These are phyloP conservation scores for Tothia fuscella DNA, from an alignment of 2,329 filamentous ascomycete genomes.

Conservation along the genomic window DNA sequence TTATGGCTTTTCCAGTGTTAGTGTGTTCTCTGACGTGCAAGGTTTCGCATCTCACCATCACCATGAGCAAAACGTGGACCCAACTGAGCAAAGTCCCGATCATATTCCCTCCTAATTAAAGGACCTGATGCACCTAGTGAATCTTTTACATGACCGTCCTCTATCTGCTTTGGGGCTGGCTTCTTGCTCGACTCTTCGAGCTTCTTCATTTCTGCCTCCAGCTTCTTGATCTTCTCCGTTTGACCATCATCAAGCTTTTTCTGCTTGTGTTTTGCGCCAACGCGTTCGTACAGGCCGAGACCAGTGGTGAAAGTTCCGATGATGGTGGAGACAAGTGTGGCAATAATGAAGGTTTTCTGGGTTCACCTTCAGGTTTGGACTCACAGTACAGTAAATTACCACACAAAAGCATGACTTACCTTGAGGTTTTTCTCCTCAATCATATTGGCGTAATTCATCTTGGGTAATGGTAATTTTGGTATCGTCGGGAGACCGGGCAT, in stretches of 20 bases:
- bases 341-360: conserved; percentile 33
- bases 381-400: neutral
- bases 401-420: conserved; percentile 15
- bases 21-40: conserved; percentile 1
- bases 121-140: conserved; percentile 22
- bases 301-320: conserved; percentile 33
- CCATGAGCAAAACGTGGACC: conserved; percentile 27
- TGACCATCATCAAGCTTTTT: conserved; percentile 25
- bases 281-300: conserved; percentile 30
- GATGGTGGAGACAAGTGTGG: conserved; percentile 32
- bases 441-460: conserved; percentile 35
- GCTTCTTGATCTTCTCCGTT: conserved; percentile 23
- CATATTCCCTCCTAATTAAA: conserved; percentile 26
- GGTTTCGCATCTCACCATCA: conserved; percentile 21
- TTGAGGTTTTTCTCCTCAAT: conserved; percentile 34
- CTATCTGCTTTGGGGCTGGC: conserved; percentile 13
- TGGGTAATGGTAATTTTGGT: no score
- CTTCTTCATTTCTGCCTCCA: conserved; percentile 21
- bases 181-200: conserved; percentile 19
- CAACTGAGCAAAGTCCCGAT: conserved; percentile 24
- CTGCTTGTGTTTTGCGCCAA: conserved; percentile 25
- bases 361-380: neutral
- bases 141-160: conserved; percentile 20
- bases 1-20: conserved; percentile 22
- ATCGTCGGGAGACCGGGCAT: no score